Base-by-base conservation (phyloP, 2,329 filamentous ascomycete genomes). In the Aspergillus caelatus region DNA sequence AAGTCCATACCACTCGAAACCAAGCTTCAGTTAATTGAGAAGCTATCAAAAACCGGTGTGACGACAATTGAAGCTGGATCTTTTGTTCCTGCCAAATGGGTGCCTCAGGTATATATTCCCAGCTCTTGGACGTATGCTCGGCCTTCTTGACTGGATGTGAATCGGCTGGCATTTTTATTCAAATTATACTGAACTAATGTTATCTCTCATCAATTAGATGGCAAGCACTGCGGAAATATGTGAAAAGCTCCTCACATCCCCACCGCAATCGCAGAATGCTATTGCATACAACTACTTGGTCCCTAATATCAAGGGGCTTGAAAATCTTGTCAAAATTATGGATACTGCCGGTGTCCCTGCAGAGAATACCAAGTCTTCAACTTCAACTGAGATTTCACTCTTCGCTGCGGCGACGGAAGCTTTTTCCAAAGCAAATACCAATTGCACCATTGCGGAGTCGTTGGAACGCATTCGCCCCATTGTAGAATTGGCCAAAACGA, bases 221-320 rank as follows among this genome's bases (percentile, higher is more conserved):
- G 87, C 86, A 16, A 88, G 86, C 63, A 89, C 87, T 10, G 82
- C 86, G 52, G 82, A 88, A 62, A 87, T 89, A 26, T 82, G 89
- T 36, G 79, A 86, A 60, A 79, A 83, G 54, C 75, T 88, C 36
- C 77, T 88, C 59, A 73, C 78, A 57, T 76, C 77, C 8, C 82
- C 85, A 8, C 86, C 86, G 2, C 70, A 77, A 58, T 82, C 85
- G 4, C 72, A 81, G 16, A 73, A 81, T 57, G 79, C 83, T 3
- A 84, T 89, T 58, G 85, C 85, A 56, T 90, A 89, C 75, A 88
- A 89, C 76, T 90, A 87, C 79, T 85, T 90, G 6, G 83, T 89
- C 1, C 88, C 88, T 1, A 90, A 90, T 65, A 81, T 83, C 69
- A 85, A 83, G 75, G 88, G 88, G 16, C 76, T 89, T 2, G 85